These are phyloP conservation scores for Nakazawaea ishiwadae DNA, from an alignment of 805 yeast genomes.

Conservation along the genomic window DNA sequence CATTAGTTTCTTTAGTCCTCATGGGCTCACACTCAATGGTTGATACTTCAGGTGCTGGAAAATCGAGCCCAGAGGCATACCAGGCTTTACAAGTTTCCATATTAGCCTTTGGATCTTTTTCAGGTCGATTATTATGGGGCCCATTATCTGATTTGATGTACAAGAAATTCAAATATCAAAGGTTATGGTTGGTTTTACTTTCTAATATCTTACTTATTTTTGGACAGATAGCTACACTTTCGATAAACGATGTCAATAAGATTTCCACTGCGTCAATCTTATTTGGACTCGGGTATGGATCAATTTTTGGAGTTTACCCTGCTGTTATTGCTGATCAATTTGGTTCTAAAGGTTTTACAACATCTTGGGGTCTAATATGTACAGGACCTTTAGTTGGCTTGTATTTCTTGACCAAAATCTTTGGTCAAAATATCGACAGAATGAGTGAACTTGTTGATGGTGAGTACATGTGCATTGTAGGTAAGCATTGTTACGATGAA, in stretches of 20 bases:
- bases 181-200: slow-evolving; percentile 59
- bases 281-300: slow-evolving; percentile 65
- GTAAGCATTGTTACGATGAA: slow-evolving; percentile 43
- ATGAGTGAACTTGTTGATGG: slow-evolving; percentile 36
- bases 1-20: neutral
- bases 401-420: slow-evolving; percentile 46
- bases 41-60: slow-evolving; percentile 8
- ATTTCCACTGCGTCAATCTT: slow-evolving; percentile 47
- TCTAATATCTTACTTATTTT: slow-evolving; percentile 32
- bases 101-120: slow-evolving; percentile 59
- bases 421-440: slow-evolving; percentile 50
- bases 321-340: slow-evolving; percentile 69
- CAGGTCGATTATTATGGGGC: slow-evolving; percentile 64
- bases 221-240: slow-evolving; percentile 2
- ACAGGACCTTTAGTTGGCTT: slow-evolving; percentile 63
- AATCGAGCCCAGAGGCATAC: slow-evolving; percentile 36
- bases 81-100: slow-evolving; percentile 73
- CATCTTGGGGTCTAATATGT: slow-evolving; percentile 72
- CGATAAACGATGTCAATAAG: slow-evolving; percentile 33
- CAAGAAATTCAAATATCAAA: slow-evolving; percentile 45
- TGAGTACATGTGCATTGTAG: slow-evolving; percentile 33
- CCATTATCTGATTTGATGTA: slow-evolving; percentile 58
- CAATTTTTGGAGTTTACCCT: slow-evolving; percentile 70
- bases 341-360: slow-evolving; percentile 64
- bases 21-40: neutral